These are phyloP conservation scores for Metarhizium robertsii DNA, from an alignment of 2,329 filamentous ascomycete species.

Conservation along the genomic window DNA sequence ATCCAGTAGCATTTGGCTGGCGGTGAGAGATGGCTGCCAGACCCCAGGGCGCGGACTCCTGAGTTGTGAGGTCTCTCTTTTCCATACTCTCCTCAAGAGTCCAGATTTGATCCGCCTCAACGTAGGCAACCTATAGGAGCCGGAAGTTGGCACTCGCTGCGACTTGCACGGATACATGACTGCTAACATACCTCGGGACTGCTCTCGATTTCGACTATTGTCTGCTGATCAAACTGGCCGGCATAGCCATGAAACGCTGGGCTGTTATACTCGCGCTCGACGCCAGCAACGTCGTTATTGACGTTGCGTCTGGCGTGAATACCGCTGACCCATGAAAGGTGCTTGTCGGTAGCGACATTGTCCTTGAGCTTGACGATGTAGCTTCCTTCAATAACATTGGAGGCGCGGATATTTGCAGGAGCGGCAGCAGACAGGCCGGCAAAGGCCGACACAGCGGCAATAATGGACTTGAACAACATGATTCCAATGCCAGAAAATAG, in stretches of 20 bases:
- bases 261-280: slow-evolving; percentile 20
- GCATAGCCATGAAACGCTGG: slow-evolving; percentile 29
- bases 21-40: slow-evolving; percentile 12
- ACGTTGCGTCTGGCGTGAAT: slow-evolving; percentile 43
- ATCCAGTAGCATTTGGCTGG: slow-evolving; percentile 18
- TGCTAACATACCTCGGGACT: slow-evolving; percentile 27
- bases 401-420: background rate
- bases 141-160: background rate
- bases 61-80: background rate
- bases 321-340: slow-evolving; percentile 37
- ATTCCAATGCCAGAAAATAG: background rate
- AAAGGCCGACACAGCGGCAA: background rate
- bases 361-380: slow-evolving; percentile 55
- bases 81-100: background rate
- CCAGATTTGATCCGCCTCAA: background rate
- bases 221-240: slow-evolving; percentile 30
- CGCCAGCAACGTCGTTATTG: slow-evolving; percentile 31
- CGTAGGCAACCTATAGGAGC: background rate
- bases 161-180: background rate
- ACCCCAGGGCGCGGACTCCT: background rate
- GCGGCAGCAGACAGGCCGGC: background rate
- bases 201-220: slow-evolving; percentile 29
- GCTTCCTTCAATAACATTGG: slow-evolving; percentile 8
- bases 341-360: slow-evolving; percentile 31
- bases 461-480: background rate